These are phyloP conservation scores for Papilionanthe hybrid DNA, from an alignment of 116 monocot species.

Conservation along the genomic window DNA sequence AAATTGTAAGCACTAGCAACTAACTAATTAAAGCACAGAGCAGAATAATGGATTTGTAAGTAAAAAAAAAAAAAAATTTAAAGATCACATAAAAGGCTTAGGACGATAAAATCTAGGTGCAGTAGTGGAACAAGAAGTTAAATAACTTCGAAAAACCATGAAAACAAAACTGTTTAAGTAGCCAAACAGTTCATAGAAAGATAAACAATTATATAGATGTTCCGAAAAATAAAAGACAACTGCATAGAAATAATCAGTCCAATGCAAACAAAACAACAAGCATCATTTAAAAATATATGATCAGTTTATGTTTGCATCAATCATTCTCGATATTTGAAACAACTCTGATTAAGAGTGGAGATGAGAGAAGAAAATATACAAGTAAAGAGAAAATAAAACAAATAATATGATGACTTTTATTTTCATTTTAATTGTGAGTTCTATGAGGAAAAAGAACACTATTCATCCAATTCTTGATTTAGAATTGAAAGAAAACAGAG, in stretches of 20 bases:
- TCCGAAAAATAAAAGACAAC: background rate
- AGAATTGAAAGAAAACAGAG: background rate
- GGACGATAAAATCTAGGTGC: background rate
- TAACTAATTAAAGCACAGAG: background rate
- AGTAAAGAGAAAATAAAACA: background rate
- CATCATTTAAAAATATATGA: background rate
- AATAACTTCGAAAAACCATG: background rate
- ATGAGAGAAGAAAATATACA: background rate
- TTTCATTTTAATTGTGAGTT: background rate
- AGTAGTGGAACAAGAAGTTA: background rate
- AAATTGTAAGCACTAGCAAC: conserved; percentile 4
- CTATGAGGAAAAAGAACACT: background rate
- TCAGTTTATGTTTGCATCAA: background rate
- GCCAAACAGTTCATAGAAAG: background rate
- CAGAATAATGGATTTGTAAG: background rate
- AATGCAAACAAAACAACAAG: background rate
- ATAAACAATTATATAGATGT: background rate
- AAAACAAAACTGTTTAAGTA: background rate
- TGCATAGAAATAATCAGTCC: background rate
- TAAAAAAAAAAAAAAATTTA: background rate
- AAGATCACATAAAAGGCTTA: background rate
- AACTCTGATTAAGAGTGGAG: background rate
- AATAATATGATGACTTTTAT: background rate
- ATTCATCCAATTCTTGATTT: background rate
- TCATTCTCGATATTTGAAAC: background rate